phyloP scores from a whole-genome alignment of 352 stramenopile genomes.

The Elongisporangium anandrum region DNA sequence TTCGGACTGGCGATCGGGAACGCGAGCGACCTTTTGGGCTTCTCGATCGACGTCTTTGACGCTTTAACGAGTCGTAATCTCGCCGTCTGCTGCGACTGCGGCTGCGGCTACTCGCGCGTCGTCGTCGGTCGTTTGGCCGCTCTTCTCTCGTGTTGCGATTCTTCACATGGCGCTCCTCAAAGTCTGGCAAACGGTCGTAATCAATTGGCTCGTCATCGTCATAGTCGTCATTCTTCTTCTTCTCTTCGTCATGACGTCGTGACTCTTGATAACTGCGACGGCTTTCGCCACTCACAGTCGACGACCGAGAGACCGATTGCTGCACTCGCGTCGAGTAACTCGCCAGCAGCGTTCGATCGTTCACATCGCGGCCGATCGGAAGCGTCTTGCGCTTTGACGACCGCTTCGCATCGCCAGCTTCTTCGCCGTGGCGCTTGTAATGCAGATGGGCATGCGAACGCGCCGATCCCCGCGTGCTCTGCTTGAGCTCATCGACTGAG shows the following conservation, averaged over 20 bases:
- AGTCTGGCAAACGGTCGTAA: slow-evolving; percentile 71
- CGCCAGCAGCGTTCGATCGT: slow-evolving; percentile 53
- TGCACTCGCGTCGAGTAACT: slow-evolving; percentile 66
- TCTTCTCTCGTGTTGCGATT: slow-evolving; percentile 15
- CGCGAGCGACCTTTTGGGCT: slow-evolving; percentile 4
- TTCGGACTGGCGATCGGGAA: neutral
- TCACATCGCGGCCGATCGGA: slow-evolving; percentile 43
- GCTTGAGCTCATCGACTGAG: slow-evolving; percentile 48
- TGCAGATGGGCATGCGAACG: slow-evolving; percentile 55
- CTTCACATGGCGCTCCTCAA: slow-evolving; percentile 40
- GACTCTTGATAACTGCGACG: slow-evolving; percentile 1
- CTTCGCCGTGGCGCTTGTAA: slow-evolving; percentile 47
- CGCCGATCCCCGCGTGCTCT: slow-evolving; percentile 43
- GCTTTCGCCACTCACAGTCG: slow-evolving; percentile 5
- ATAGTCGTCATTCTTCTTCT: slow-evolving; percentile 14
- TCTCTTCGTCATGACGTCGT: slow-evolving; percentile 5
- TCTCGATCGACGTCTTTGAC: slow-evolving; percentile 2
- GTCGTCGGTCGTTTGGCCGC: slow-evolving; percentile 1
- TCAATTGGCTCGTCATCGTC: slow-evolving; percentile 73
- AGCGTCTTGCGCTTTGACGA: slow-evolving; percentile 15
- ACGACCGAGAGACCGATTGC: slow-evolving; percentile 33
- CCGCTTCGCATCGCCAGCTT: slow-evolving; percentile 11
- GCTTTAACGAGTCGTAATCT: slow-evolving; percentile 9
- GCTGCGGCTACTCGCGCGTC: slow-evolving; percentile 3
- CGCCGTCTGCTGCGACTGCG: slow-evolving; percentile 21